A percentile compares a stretch with the other conserved stretches of the same genome.
phyloP scores from a whole-genome alignment of 192 early-diverging fungal genomes.

The Neocallimastix lanati region DNA sequence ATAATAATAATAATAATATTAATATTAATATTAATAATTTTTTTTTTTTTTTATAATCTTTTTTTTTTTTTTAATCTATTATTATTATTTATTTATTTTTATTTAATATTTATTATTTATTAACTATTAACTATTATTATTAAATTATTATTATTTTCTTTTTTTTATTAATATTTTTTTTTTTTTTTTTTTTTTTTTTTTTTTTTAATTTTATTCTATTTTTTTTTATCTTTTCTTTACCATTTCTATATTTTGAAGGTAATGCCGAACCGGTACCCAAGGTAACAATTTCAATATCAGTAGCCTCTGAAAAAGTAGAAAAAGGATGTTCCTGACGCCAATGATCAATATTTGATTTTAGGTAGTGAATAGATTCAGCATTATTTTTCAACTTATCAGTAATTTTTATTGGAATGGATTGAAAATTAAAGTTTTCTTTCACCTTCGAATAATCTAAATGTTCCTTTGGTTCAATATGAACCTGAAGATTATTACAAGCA shows the following conservation, averaged over 20 bases:
- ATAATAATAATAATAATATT: too few relatives aligned
- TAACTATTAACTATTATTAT: too few relatives aligned
- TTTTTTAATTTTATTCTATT: too few relatives aligned
- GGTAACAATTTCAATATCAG: background rate
- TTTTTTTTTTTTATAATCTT: too few relatives aligned
- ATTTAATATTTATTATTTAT: too few relatives aligned
- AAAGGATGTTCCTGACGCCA: background rate
- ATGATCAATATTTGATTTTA: background rate
- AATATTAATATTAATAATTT: too few relatives aligned
- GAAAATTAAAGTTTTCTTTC: background rate
- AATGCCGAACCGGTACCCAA: background rate
- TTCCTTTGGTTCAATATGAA: background rate
- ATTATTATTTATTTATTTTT: too few relatives aligned
- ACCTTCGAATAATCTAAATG: background rate
- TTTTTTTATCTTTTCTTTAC: too few relatives aligned
- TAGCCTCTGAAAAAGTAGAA: background rate
- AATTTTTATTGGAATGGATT: background rate
- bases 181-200: background rate
- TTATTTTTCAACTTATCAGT: background rate
- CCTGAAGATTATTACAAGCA: background rate
- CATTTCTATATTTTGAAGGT: background rate
- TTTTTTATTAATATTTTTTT: too few relatives aligned
- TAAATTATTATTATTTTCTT: too few relatives aligned
- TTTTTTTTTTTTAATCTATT: too few relatives aligned
- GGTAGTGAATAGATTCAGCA: background rate